A percentile compares a stretch with the other conserved stretches of the same genome.
phyloP scores from a whole-genome alignment of 2,329 filamentous ascomycete species.

The Aspergillus carbonarius region DNA sequence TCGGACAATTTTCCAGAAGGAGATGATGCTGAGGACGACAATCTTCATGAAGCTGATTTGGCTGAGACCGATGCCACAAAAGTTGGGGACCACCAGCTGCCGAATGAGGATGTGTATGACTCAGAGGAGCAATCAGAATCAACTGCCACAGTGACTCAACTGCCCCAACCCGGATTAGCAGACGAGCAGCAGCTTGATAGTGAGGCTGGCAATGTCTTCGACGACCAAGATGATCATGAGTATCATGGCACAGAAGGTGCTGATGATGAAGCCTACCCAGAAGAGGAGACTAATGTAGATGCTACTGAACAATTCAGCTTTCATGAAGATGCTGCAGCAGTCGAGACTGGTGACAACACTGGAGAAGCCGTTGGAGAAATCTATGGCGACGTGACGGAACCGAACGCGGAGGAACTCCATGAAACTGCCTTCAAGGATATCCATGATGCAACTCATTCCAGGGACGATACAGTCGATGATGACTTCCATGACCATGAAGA shows the following conservation, averaged over 20 bases:
- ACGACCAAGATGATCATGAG: conserved; percentile 29
- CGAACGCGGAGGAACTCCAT: conserved; percentile 13
- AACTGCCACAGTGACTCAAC: conserved; percentile 27
- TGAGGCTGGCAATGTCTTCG: conserved; percentile 8
- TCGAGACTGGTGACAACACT: conserved; percentile 9
- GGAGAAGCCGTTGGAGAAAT: neutral
- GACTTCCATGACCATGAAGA: conserved; percentile 14
- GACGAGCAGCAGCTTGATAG: conserved; percentile 20
- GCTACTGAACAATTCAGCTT: conserved; percentile 2
- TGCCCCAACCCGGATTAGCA: conserved; percentile 14
- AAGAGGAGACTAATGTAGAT: conserved; percentile 18
- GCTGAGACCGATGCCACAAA: conserved; percentile 10
- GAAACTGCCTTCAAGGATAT: conserved; percentile 9
- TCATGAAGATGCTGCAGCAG: conserved; percentile 15
- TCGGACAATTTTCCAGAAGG: neutral
- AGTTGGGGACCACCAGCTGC: conserved; percentile 4
- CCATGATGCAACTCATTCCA: conserved; percentile 12
- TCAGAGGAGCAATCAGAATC: conserved; percentile 34
- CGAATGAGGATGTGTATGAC: conserved; percentile 23
- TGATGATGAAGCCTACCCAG: conserved; percentile 16
- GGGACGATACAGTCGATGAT: conserved; percentile 13
- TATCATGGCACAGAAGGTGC: conserved; percentile 29
- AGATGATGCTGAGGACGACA: conserved; percentile 11
- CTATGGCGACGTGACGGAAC: conserved; percentile 8
- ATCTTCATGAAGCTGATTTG: conserved; percentile 9